A percentile compares a stretch with the other conserved stretches of the same genome.
These are phyloP conservation scores for Rhipidocladum racemiflorum DNA, from an alignment of 176 grass and related monocot species.

Conservation along the genomic window DNA sequence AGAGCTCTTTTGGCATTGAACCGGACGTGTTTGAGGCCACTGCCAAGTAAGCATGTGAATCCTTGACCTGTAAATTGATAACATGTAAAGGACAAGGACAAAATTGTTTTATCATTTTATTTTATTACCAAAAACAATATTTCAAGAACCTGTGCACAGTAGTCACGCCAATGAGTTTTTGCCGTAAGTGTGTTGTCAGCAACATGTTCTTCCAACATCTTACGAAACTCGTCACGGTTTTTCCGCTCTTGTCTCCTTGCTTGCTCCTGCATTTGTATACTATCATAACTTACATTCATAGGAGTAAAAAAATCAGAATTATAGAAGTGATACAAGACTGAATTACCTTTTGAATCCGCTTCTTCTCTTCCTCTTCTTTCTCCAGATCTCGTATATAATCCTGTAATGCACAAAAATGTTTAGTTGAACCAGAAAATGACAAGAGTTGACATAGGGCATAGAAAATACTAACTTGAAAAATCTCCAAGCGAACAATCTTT, in stretches of 20 bases:
- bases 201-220: constrained; percentile 85
- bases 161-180: constrained; percentile 92
- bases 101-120: background rate
- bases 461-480: constrained; percentile 83
- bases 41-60: constrained; percentile 60
- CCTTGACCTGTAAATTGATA: constrained; percentile 70
- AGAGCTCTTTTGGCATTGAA: constrained; percentile 81
- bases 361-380: constrained; percentile 50
- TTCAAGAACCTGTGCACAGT: constrained; percentile 63
- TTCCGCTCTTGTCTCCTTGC: constrained; percentile 75
- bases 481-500: constrained; percentile 76
- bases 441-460: background rate
- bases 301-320: background rate
- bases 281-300: background rate
- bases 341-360: constrained; percentile 71
- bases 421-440: constrained; percentile 16
- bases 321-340: constrained; percentile 1
- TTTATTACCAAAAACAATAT: constrained; percentile 7
- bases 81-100: constrained; percentile 23
- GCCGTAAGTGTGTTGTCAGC: constrained; percentile 67
- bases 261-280: constrained; percentile 50
- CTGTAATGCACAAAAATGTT: constrained; percentile 48
- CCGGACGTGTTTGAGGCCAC: constrained; percentile 76
- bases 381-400: constrained; percentile 41
- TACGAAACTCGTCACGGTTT: constrained; percentile 84